Conservation (phyloP, 1,284 basidiomycete genomes). For the Neonothopanus nambi region DNA sequence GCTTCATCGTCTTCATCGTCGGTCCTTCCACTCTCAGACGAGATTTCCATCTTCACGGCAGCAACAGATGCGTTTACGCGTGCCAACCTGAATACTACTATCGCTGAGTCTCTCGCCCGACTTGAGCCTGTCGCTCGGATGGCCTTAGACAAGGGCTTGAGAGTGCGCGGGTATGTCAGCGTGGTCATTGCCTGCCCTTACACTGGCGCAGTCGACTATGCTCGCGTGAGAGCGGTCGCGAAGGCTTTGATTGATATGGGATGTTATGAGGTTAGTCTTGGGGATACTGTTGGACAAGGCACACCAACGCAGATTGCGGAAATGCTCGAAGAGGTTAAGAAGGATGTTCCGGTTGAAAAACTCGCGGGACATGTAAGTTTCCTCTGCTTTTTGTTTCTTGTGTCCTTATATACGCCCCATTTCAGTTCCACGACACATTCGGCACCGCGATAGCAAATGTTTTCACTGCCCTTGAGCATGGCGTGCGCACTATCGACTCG, state of each 20-base stretch:
- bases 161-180: slow-evolving; percentile 87
- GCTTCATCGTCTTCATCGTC: slow-evolving; percentile 23
- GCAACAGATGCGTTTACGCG: slow-evolving; percentile 86
- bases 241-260: slow-evolving; percentile 84
- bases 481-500: slow-evolving; percentile 70
- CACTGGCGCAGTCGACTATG: slow-evolving; percentile 73
- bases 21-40: slow-evolving; percentile 61
- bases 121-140: slow-evolving; percentile 63
- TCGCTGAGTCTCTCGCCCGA: slow-evolving; percentile 70
- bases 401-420: slow-evolving; percentile 7
- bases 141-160: slow-evolving; percentile 64
- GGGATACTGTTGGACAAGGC: slow-evolving; percentile 90
- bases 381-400: slow-evolving; percentile 11
- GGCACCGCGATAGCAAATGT: slow-evolving; percentile 81
- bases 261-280: slow-evolving; percentile 90
- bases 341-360: slow-evolving; percentile 57
- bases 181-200: slow-evolving; percentile 87
- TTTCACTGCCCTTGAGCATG: slow-evolving; percentile 60
- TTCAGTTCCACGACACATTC: slow-evolving; percentile 90
- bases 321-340: slow-evolving; percentile 73
- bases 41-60: slow-evolving; percentile 89
- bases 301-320: slow-evolving; percentile 68
- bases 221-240: slow-evolving; percentile 69
- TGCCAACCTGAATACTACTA: slow-evolving; percentile 84
- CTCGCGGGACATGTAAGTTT: slow-evolving; percentile 63